Evolutionary conservation across 2,329 filamentous ascomycete genomes (phyloP).

Genomic region (Aspergillus proliferans): DNA sequence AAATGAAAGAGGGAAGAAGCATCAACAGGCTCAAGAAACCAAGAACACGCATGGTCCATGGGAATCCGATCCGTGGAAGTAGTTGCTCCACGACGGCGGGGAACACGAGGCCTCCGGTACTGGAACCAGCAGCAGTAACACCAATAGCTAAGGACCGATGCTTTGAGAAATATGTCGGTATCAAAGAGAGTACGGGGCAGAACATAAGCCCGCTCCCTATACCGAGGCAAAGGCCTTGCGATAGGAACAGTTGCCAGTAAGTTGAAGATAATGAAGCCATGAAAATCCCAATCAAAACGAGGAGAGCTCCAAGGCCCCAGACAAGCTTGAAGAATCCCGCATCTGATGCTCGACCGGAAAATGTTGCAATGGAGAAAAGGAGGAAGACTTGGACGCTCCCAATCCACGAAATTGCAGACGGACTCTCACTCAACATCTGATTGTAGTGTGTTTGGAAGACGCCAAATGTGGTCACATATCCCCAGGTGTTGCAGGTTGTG

Average conservation of each 20-base stretch:
- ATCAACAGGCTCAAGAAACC: conserved; percentile 54
- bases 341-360: conserved; percentile 48
- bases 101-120: conserved; percentile 58
- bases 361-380: conserved; percentile 46
- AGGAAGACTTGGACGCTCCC: conserved; percentile 47
- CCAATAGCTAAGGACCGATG: conserved; percentile 56
- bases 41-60: conserved; percentile 58
- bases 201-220: conserved; percentile 52
- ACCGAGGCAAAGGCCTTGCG: conserved; percentile 53
- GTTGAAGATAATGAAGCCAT: conserved; percentile 43
- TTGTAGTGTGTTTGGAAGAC: conserved; percentile 52
- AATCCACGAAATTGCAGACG: conserved; percentile 49
- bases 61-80: conserved; percentile 55
- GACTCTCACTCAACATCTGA: conserved; percentile 33
- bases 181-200: conserved; percentile 49
- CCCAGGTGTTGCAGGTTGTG: conserved; percentile 54
- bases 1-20: conserved; percentile 35
- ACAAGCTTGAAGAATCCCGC: conserved; percentile 46
- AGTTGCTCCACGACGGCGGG: conserved; percentile 54
- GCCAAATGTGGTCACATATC: conserved; percentile 50
- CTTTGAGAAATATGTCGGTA: conserved; percentile 56
- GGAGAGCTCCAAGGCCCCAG: conserved; percentile 36
- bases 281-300: conserved; percentile 46
- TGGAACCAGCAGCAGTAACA: conserved; percentile 54
- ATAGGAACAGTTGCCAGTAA: conserved; percentile 46